Evolutionary conservation across 1,139 yeast species (phyloP), one percentile per base, ranked within the genome.

Genomic region (Blastobotrys apis): DNA sequence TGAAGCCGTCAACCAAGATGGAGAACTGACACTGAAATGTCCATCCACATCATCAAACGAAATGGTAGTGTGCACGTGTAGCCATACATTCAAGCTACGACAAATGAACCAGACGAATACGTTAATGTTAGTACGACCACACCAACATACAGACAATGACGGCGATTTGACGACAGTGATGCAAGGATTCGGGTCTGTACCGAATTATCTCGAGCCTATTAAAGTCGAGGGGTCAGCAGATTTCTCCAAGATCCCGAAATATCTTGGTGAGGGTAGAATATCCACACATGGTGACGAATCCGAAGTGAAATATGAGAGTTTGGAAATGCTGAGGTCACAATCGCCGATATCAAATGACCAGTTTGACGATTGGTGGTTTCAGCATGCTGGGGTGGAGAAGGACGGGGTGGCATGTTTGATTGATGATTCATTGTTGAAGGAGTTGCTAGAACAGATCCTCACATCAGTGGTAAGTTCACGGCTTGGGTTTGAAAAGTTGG

Each of bases 81-180:
- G 66, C 33, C 63, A 70, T 44, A 83, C 95, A 0, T 87, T 78
- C 75, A 71, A 71, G 44, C 59, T 88, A 17, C 73, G 90, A 39
- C 90, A 84, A 56, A 81, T 85, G 71, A 85, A 86, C 60, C 97
- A 90, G 62, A 84, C 96, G 8, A 88, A 90, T 61, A 76, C 94
- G 1, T 80, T 84, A 10, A 62, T 87, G 54, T 54, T 88, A 27
- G 64, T 79, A 61, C 66, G 70, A 27, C 64, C 68, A 40, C 50
- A 43, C 6, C 44, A 44, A 50, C 49, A 54, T 4, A 49, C 41
- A 3, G 60, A 58, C 31, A 46, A 45, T 3, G 43, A 45, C 21
- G 21, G 30, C 20, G 47, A 38, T 26, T 33, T 33, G 44, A 33
- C 49, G 53, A 43, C 48, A 39, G 22, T 57, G 71, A 59, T 49